These are phyloP conservation scores for Psilocybe subaeruginosa DNA, from an alignment of 768 basidiomycete genomes.

Conservation along the genomic window DNA sequence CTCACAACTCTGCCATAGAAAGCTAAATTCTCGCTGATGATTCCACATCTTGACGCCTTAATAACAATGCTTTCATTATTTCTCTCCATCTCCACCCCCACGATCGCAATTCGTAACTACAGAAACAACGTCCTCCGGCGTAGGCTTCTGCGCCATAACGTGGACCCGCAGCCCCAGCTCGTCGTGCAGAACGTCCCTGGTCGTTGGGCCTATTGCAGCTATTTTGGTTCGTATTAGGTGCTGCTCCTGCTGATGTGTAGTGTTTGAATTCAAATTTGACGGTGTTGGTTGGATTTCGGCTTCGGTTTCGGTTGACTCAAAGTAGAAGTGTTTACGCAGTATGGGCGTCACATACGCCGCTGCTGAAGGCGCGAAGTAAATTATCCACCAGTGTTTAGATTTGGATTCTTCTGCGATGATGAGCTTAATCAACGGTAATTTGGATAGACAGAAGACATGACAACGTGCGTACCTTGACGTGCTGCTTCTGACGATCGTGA, in stretches of 20 bases:
- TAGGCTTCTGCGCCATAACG: slow-evolving; percentile 58
- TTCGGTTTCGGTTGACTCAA: slow-evolving; percentile 24
- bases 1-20: no score
- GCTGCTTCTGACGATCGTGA: slow-evolving; percentile 19
- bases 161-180: slow-evolving; percentile 52
- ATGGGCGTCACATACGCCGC: slow-evolving; percentile 59
- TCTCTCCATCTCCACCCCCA: not conserved
- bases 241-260: not conserved
- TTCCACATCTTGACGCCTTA: no score
- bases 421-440: not conserved
- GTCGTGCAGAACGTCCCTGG: slow-evolving; percentile 51
- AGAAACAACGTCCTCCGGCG: slow-evolving; percentile 49
- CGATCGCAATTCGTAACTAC: slow-evolving; percentile 26
- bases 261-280: not conserved
- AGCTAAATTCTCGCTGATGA: no score
- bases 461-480: slow-evolving; percentile 11
- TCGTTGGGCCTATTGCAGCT: slow-evolving; percentile 75
- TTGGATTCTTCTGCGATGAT: slow-evolving; percentile 15
- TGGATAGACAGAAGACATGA: not conserved
- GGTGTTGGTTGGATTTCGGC: not conserved
- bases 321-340: slow-evolving; percentile 45
- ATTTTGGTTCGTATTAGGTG: slow-evolving; percentile 30
- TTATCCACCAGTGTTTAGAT: slow-evolving; percentile 60
- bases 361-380: slow-evolving; percentile 77
- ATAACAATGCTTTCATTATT: no score